These are phyloP conservation scores for Aspergillus terreus DNA, from an alignment of 2,329 filamentous ascomycete species.

Conservation along the genomic window DNA sequence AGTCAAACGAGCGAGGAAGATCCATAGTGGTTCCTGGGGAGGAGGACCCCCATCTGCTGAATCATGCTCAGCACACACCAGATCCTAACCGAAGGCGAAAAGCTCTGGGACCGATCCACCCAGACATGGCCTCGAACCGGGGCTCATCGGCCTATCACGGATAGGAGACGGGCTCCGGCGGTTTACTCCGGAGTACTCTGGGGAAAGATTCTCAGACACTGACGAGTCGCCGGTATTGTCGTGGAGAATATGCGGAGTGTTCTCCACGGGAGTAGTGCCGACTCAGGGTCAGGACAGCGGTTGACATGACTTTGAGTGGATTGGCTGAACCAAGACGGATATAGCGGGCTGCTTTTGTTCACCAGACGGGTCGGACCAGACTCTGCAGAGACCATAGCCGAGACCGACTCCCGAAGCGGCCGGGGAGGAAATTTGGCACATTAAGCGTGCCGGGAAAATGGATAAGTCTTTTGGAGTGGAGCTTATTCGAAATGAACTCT, in stretches of 20 bases:
- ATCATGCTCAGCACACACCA: slow-evolving; percentile 1
- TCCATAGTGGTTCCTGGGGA: neutral
- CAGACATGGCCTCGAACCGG: neutral
- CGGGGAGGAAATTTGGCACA: neutral
- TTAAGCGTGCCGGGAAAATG: slow-evolving; percentile 3
- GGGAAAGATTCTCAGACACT: slow-evolving; percentile 8
- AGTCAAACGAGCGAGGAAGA: neutral
- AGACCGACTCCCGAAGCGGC: slow-evolving; percentile 1
- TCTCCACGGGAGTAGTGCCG: slow-evolving; percentile 14
- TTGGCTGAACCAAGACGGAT: slow-evolving; percentile 6
- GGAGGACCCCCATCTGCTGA: neutral
- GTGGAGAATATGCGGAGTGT: slow-evolving; percentile 23
- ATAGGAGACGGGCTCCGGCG: slow-evolving; percentile 1
- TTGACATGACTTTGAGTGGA: slow-evolving; percentile 4
- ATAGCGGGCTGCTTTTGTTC: neutral
- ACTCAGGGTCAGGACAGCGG: slow-evolving; percentile 9
- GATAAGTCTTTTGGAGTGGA: slow-evolving; percentile 14
- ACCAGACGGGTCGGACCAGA: neutral
- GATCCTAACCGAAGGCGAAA: slow-evolving; percentile 2
- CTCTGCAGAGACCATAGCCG: slow-evolving; percentile 3
- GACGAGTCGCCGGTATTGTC: slow-evolving; percentile 6
- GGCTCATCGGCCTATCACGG: slow-evolving; percentile 3
- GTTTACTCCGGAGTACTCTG: slow-evolving; percentile 6
- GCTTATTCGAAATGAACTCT: slow-evolving; percentile 1
- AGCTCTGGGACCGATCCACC: neutral